A percentile compares a stretch with the other conserved stretches of the same genome.
Evolutionary conservation across 371 early-diverging fungal genomes (phyloP).

Genomic region (Mycotypha africana): DNA sequence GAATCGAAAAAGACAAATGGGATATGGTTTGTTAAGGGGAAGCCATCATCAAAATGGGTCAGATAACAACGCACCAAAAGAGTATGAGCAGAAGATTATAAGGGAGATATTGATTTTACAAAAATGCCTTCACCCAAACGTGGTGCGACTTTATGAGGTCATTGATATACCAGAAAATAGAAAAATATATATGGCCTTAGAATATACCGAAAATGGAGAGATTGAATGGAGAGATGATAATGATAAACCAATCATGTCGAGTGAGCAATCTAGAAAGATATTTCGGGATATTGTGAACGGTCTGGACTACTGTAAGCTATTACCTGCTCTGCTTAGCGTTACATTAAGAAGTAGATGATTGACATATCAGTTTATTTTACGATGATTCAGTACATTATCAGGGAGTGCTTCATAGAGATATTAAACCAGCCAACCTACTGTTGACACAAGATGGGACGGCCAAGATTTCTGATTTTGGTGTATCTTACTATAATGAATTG

Average conservation of each 20-base stretch:
- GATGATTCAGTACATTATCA: slow-evolving; percentile 83
- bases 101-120: slow-evolving; percentile 94
- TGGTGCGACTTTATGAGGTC: slow-evolving; percentile 86
- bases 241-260: slow-evolving; percentile 59
- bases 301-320: slow-evolving; percentile 76
- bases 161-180: slow-evolving; percentile 89
- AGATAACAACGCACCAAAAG: slow-evolving; percentile 20
- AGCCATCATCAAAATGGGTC: slow-evolving; percentile 25
- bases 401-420: slow-evolving; percentile 93
- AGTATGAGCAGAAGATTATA: slow-evolving; percentile 84
- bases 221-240: slow-evolving; percentile 79
- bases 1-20: slow-evolving; percentile 61
- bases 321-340: no score
- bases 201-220: slow-evolving; percentile 90
- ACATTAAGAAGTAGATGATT: background rate
- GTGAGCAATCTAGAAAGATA: slow-evolving; percentile 68
- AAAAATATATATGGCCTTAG: slow-evolving; percentile 86
- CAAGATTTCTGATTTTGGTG: slow-evolving; percentile 96
- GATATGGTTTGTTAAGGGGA: slow-evolving; percentile 38
- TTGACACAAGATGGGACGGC: slow-evolving; percentile 63
- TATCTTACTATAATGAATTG: slow-evolving; percentile 66
- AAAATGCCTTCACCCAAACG: slow-evolving; percentile 90
- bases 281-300: slow-evolving; percentile 90
- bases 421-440: slow-evolving; percentile 94
- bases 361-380: background rate